Conservation (phyloP, 2,329 filamentous ascomycete species). For the Fusarium devonianum region DNA sequence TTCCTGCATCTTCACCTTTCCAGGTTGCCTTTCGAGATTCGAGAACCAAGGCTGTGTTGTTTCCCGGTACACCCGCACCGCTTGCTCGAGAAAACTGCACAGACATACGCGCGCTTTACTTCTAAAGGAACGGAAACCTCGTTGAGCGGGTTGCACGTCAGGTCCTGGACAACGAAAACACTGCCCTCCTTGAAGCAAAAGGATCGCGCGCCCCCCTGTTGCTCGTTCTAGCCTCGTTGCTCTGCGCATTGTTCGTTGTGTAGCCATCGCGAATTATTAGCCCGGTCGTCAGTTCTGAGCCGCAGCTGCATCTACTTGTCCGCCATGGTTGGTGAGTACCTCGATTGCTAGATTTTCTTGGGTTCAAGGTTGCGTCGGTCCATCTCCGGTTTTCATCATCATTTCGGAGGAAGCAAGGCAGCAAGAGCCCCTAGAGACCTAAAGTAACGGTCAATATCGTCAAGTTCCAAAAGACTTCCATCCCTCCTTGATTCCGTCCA, state of each 20-base stretch:
- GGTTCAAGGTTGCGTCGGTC: no score
- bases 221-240: background rate
- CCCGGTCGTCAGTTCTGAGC: conserved; percentile 2
- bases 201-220: conserved; percentile 18
- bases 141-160: conserved; percentile 3
- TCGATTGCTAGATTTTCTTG: conserved; percentile 12
- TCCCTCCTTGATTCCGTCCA: conserved; percentile 3
- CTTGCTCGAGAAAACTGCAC: background rate
- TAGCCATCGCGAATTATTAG: background rate
- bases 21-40: background rate
- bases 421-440: background rate
- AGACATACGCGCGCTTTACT: background rate
- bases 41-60: background rate
- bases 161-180: background rate
- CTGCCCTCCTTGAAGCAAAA: background rate
- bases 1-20: background rate
- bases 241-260: background rate
- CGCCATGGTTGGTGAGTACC: conserved; percentile 31
- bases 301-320: conserved; percentile 6
- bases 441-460: conserved; percentile 1
- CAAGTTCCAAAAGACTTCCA: background rate
- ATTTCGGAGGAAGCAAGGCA: no score
- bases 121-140: background rate
- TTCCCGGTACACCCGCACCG: background rate
- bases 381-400: no score